Base-by-base conservation (phyloP, 768 basidiomycete species). In the Rhodosporidiobolus odoratus region DNA sequence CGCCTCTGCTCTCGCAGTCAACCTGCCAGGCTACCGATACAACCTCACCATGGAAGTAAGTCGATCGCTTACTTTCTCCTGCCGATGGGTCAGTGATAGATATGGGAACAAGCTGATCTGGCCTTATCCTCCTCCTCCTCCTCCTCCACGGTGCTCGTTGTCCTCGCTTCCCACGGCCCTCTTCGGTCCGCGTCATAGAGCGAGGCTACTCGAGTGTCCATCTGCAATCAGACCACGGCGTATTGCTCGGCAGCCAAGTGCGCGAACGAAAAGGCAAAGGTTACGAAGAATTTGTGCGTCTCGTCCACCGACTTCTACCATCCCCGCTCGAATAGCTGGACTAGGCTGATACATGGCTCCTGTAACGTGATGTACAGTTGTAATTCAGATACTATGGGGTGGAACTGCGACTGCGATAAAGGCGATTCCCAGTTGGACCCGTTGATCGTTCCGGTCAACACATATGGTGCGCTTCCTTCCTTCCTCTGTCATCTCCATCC, bases 41-140 rank as follows among this genome's bases (percentile, higher is more conserved):
- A 69, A 69, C 58, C 43, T 69, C 25, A 69, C 68, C 23, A n/a
- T 54, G 27, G 68, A 65, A 63, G 68, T 65, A 21, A 32, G 68
- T 21, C 38, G 15, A 19, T 34, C 32, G 9, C 10, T 27, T 32
- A 30, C 52, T 10, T 21, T 23, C 17, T 60, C 38, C 25, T 5
- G 12, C 34, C 6, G 48, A 7, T 17, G 32, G 34, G 3, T 35
- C 34, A 35, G 35, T 17, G 34, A 61, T 32, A 13, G 30, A 2
- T 32, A 8, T 1, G 15, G n/a, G 10, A 23, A 35, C 27, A n/a
- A 48, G 32, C 32, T 56, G 16, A 17, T n/a, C n/a, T n/a, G n/a
- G n/a, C n/a, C 56, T 6, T 7, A 12, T 30, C 25, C 23, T 34
- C 12, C 48, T 43, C 38, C 12, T 37, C 8, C 45, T 45, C n/a